A percentile compares a stretch with the other conserved stretches of the same genome.
phyloP scores from a whole-genome alignment of 2,329 filamentous ascomycete species.

The Cordyceps cateniannulata region DNA sequence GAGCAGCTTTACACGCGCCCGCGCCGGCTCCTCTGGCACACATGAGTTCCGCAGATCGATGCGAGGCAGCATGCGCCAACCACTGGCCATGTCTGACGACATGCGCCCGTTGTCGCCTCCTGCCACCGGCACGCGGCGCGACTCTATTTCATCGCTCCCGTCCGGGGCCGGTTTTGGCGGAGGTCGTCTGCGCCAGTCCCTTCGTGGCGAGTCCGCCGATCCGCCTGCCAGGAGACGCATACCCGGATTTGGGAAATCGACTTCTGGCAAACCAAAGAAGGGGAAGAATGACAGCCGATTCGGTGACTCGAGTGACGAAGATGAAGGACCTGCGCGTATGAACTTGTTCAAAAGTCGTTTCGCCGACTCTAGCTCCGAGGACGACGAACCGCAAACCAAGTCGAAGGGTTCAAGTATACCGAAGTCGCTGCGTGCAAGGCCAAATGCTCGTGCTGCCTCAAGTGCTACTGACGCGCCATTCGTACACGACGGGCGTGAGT shows the following conservation, averaged over 20 bases:
- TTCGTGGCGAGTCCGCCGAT: constrained; percentile 36
- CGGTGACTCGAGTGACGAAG: constrained; percentile 58
- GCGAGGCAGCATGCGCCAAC: constrained; percentile 38
- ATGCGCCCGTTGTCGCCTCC: constrained; percentile 65
- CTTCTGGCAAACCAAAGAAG: constrained; percentile 34
- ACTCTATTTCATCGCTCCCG: constrained; percentile 31
- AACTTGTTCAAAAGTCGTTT: constrained; percentile 52
- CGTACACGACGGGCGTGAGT: constrained; percentile 48
- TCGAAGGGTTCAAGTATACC: constrained; percentile 16
- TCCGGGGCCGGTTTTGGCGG: constrained; percentile 19
- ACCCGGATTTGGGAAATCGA: constrained; percentile 36
- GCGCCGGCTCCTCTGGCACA: constrained; percentile 38
- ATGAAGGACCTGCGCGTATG: constrained; percentile 26
- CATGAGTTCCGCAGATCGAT: constrained; percentile 68
- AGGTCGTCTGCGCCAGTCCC: constrained; percentile 37
- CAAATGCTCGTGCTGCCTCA: constrained; percentile 12
- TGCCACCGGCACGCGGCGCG: constrained; percentile 45
- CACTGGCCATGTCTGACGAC: constrained; percentile 29
- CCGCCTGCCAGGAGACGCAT: constrained; percentile 32
- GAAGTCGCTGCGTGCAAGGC: constrained; percentile 19
- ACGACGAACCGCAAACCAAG: constrained; percentile 24
- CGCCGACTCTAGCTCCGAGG: constrained; percentile 66
- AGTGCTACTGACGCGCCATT: constrained; percentile 16
- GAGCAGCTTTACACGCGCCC: constrained; percentile 72
- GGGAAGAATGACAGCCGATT: constrained; percentile 43